These are phyloP conservation scores for Antrodiella citrinella DNA, from an alignment of 768 basidiomycete species.

Conservation along the genomic window DNA sequence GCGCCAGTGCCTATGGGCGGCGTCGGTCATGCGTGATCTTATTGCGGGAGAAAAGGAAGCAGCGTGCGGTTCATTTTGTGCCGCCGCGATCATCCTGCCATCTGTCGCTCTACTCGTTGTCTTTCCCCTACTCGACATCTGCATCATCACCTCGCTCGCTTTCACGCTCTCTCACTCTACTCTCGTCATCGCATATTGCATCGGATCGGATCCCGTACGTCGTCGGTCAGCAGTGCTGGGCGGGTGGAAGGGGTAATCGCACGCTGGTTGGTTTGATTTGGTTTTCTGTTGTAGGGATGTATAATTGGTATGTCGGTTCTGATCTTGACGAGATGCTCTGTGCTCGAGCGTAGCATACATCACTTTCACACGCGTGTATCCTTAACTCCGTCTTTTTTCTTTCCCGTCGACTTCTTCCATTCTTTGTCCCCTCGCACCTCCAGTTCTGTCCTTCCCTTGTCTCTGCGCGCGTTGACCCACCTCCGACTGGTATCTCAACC, in stretches of 20 bases:
- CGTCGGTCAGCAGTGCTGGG: background rate
- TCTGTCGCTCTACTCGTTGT: background rate
- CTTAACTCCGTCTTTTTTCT: background rate
- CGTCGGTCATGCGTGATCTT: slow-evolving; percentile 50
- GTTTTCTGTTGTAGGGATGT: background rate
- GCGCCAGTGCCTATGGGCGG: slow-evolving; percentile 74
- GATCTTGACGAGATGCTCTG: background rate
- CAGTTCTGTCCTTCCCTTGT: background rate
- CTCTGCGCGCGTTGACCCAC: background rate
- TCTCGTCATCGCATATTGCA: background rate
- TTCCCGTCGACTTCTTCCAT: background rate
- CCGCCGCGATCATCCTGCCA: background rate
- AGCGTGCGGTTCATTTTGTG: too few relatives aligned
- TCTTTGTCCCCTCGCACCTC: background rate
- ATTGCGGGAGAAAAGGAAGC: slow-evolving; percentile 1
- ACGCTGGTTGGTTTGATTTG: background rate
- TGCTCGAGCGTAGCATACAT: too few relatives aligned
- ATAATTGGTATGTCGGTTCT: background rate
- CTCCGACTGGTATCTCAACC: too few relatives aligned
- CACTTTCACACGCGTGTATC: too few relatives aligned
- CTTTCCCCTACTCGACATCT: background rate
- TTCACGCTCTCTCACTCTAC: background rate
- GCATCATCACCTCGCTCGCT: background rate
- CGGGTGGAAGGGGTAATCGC: too few relatives aligned
- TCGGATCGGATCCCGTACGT: background rate